Conservation (phyloP, 179 eudicot genomes). For the Pouteria campechiana region DNA sequence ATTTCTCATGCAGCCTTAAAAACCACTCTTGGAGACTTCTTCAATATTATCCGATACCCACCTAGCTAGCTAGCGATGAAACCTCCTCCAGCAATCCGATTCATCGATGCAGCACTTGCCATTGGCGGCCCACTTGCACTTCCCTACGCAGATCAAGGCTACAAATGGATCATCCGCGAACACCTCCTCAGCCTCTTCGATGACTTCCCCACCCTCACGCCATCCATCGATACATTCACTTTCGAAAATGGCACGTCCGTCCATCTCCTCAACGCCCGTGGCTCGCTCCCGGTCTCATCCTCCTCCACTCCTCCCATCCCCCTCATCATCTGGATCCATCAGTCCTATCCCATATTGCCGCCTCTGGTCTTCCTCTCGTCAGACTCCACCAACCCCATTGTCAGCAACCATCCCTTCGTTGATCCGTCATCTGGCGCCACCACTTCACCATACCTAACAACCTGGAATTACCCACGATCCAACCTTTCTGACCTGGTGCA, state of each 20-base stretch:
- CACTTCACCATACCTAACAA: slow-evolving; percentile 12
- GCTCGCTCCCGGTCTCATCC: slow-evolving; percentile 59
- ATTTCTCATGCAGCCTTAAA: no score
- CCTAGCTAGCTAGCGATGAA: slow-evolving; percentile 3
- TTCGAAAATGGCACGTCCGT: slow-evolving; percentile 85
- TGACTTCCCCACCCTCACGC: slow-evolving; percentile 50
- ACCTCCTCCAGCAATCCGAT: slow-evolving; percentile 25
- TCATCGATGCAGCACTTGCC: slow-evolving; percentile 67
- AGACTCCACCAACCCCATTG: slow-evolving; percentile 5
- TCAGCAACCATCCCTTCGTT: slow-evolving; percentile 20
- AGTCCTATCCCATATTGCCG: slow-evolving; percentile 25
- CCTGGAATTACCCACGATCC: slow-evolving; percentile 16
- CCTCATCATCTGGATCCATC: slow-evolving; percentile 37
- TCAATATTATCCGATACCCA: no score
- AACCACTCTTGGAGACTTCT: no score
- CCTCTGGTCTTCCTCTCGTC: slow-evolving; percentile 24
- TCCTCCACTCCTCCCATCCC: slow-evolving; percentile 12
- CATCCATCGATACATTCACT: slow-evolving; percentile 60
- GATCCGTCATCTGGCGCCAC: slow-evolving; percentile 28
- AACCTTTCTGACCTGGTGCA: slow-evolving; percentile 23
- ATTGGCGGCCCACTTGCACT: slow-evolving; percentile 72
- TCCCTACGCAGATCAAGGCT: slow-evolving; percentile 67
- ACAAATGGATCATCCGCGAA: slow-evolving; percentile 80
- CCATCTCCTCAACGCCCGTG: slow-evolving; percentile 72
- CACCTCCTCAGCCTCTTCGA: slow-evolving; percentile 58